Base-by-base conservation (phyloP, 495 filamentous ascomycete species). In the Penicillium steckii region DNA sequence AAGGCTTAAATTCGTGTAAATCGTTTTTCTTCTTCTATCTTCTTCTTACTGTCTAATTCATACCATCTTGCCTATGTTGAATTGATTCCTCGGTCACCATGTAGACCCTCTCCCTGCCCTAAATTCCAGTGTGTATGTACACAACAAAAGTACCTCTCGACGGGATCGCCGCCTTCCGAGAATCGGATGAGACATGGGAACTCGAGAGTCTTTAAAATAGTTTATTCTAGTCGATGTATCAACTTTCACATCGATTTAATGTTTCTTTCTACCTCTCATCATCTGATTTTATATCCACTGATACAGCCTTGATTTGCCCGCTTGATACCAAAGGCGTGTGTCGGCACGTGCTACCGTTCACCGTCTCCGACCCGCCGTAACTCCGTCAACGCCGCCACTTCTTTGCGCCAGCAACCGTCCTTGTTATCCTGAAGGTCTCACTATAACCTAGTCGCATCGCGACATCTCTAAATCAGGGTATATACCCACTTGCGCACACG, bases 1-100 rank as follows among this genome's bases (percentile, higher is more conserved):
- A 40, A 12, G 30, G 17, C 29, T 49, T 10, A 6, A 45, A 51
- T 52, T 50, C 46, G 35, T 53, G 50, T 58, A 51, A 50, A 58
- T 53, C 33, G 24, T 50, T 21, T 49, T 40, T 41, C 23, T 12
- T 23, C 10, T 41, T 41, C 21, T 12, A 35, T 35, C n/a, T 35
- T 35, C 32, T 13, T 35, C 32, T 35, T 35, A 6, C 32, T 29
- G n/a, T n/a, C n/a, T n/a, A n/a, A n/a, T n/a, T n/a, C n/a, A 10
- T 27, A 27, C n/a, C 18, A 17, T 15, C n/a, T 37, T 37, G 15
- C 3, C 15, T 37, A 35, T 37, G 9, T n/a, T 37, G 10, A 17
- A 15, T n/a, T 41, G 18, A 29, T 18, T 13, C 23, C 22, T 15
- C 25, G 4, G 10, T 52, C 24, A 8, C 23, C 4, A 15, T 15